Evolutionary conservation across 2,329 filamentous ascomycete genomes (phyloP), one percentile per base, ranked within the genome.

Genomic region (Trichophyton schoenleinii): DNA sequence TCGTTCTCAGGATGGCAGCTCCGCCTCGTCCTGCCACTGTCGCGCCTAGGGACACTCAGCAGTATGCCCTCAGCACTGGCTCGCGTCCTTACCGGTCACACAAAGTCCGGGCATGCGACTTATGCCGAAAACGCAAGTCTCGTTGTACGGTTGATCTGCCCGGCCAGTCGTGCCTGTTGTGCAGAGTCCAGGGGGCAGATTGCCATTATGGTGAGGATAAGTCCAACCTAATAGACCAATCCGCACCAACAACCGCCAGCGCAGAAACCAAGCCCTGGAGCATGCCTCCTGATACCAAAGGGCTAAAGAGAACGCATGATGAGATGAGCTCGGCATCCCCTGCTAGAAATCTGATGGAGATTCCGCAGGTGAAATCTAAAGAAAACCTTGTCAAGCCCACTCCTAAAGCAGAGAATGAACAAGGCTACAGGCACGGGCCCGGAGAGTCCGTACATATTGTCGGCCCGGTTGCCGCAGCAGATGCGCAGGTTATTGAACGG

Each of bases 71-170:
- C 64, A 75, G 74, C 62, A 72, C 74, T 55, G 74, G 74, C 15
- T 70, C 75, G 58, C 76, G 83, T 52, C 83, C 83, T 2, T 85
- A 85, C 67, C 75, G 83, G 63, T 85, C 83, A 6, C 83, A 85
- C 71, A 78, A 83, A 63, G 79, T 80, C 44, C 81, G 83, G 58
- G 83, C 83, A 7, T 86, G 83, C 71, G 73, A 82, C 59, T 73
- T 82, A 13, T 86, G 83, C 67, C 78, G 83, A 60, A 79, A 79
- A 63, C 78, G 83, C 63, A 85, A 85, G 69, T 83, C 82, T 1
- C 77, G 83, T 65, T 86, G 83, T 68, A 83, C 82, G 18, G 78
- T 82, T 31, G 81, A 83, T 66, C 71, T 79, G 13, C 75, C 77
- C 3, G 76, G 79, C 1, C 72, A 79, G 59, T 75, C 76, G 6